Conservation (phyloP, 2,329 filamentous ascomycete genomes). For the Dactylella cylindrospora region DNA sequence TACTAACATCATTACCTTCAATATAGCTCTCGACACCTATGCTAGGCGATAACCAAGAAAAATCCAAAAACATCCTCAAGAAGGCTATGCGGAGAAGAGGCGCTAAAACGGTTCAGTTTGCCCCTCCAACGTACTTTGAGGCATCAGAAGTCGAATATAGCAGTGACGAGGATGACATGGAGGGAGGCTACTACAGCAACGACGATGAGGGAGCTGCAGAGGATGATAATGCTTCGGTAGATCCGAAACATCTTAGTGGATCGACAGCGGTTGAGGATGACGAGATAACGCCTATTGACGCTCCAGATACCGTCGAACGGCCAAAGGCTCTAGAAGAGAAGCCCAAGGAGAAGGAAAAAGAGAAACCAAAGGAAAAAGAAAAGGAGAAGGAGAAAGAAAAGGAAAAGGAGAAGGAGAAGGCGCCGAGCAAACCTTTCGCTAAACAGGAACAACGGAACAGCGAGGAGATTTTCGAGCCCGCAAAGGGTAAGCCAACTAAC, state of each 20-base stretch:
- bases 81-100: slow-evolving; percentile 79
- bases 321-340: slow-evolving; percentile 30
- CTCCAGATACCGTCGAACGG: slow-evolving; percentile 34
- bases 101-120: slow-evolving; percentile 82
- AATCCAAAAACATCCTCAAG: slow-evolving; percentile 78
- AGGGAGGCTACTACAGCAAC: slow-evolving; percentile 56
- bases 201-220: slow-evolving; percentile 55
- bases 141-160: slow-evolving; percentile 86
- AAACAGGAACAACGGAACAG: slow-evolving; percentile 54
- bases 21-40: slow-evolving; percentile 63
- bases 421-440: slow-evolving; percentile 15
- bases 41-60: slow-evolving; percentile 67
- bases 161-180: slow-evolving; percentile 69
- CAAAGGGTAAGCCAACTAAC: slow-evolving; percentile 51
- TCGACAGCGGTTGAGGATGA: slow-evolving; percentile 27
- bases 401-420: slow-evolving; percentile 6
- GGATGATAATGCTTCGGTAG: slow-evolving; percentile 18
- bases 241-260: slow-evolving; percentile 12
- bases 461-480: slow-evolving; percentile 65
- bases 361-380: slow-evolving; percentile 2
- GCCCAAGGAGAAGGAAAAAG: slow-evolving; percentile 12
- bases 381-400: slow-evolving; percentile 5
- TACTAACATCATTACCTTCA: slow-evolving; percentile 48
- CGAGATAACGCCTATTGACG: slow-evolving; percentile 35
- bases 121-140: slow-evolving; percentile 81